These are phyloP conservation scores for Candida andamanensis DNA, from an alignment of 805 yeast species.

Conservation along the genomic window DNA sequence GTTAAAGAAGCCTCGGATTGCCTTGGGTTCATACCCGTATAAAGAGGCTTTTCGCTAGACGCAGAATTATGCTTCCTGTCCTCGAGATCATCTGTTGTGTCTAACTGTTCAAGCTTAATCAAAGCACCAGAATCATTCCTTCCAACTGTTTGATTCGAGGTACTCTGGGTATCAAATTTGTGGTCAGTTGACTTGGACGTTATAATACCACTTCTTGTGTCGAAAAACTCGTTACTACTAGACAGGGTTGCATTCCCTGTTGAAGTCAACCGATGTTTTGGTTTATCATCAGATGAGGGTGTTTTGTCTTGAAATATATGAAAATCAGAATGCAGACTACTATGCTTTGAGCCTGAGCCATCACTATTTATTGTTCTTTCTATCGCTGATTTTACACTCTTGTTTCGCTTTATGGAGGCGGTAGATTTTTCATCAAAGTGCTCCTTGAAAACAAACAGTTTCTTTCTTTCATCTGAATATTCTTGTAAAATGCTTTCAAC, in stretches of 20 bases:
- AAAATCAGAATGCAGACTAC: neutral
- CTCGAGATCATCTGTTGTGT: too few relatives aligned
- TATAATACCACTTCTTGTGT: neutral
- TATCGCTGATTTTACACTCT: slow-evolving; percentile 8
- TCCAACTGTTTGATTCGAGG: too few relatives aligned
- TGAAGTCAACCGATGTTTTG: neutral
- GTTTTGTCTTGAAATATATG: slow-evolving; percentile 1
- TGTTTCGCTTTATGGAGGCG: slow-evolving; percentile 5
- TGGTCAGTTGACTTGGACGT: slow-evolving; percentile 6
- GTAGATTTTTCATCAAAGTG: slow-evolving; percentile 19
- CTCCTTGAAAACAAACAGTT: slow-evolving; percentile 22
- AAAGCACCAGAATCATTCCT: too few relatives aligned
- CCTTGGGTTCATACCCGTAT: neutral
- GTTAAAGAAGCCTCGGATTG: slow-evolving; percentile 3
- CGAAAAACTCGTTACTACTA: neutral
- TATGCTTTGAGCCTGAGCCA: neutral
- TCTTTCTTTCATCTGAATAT: slow-evolving; percentile 12
- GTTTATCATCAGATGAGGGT: neutral
- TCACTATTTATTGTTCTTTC: slow-evolving; percentile 11
- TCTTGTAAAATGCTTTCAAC: slow-evolving; percentile 28
- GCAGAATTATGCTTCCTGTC: too few relatives aligned
- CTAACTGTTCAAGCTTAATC: too few relatives aligned
- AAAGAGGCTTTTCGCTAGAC: neutral
- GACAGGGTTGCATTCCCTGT: neutral
- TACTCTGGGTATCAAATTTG: too few relatives aligned